Base-by-base conservation (phyloP, 345 rosid genomes). In the Rubroshorea leprosula region DNA sequence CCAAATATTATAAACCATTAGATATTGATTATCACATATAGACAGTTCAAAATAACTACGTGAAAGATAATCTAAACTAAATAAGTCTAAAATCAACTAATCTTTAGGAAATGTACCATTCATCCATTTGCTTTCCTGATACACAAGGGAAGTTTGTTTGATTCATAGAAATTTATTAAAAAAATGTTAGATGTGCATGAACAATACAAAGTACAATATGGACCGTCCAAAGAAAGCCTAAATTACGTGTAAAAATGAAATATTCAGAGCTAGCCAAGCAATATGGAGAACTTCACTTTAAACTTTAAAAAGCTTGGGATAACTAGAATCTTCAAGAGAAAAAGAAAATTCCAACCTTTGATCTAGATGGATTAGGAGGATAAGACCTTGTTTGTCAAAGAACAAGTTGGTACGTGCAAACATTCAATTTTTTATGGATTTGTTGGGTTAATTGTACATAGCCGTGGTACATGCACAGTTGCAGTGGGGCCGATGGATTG, bases 321-420 rank as follows among this genome's bases (percentile, higher is more conserved):
- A 26, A 12, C 21, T 0, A 54, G 41, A 35, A 35, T 35, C 41
- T 13, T 35, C 41, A 6, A 35, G 41, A 35, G 41, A 35, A n/a
- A n/a, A n/a, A 35, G 41, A 35, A 35, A 35, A 1, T 35, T 1
- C 41, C 41, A 35, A n/a, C n/a, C n/a, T n/a, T n/a, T n/a, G n/a
- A n/a, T n/a, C n/a, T n/a, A n/a, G n/a, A n/a, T 27, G 31, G 31
- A 8, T 27, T 3, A 12, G 10, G 41, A 3, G 3, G 8, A 31
- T 13, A 17, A 24, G 6, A 21, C 16, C 1, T 19, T 18, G 44
- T 13, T 6, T n/a, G 22, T 6, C 23, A 27, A 41, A 50, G 45
- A 26, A 46, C 71, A 65, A 61, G 66, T 69, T 49, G 74, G 58
- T 49, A 70, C 27, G 16, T 27, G 6, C 17, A 27, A 27, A 27